Evolutionary conservation across 2,329 filamentous ascomycete genomes (phyloP), one percentile per base, ranked within the genome.

Genomic region (Penicillium sp.): DNA sequence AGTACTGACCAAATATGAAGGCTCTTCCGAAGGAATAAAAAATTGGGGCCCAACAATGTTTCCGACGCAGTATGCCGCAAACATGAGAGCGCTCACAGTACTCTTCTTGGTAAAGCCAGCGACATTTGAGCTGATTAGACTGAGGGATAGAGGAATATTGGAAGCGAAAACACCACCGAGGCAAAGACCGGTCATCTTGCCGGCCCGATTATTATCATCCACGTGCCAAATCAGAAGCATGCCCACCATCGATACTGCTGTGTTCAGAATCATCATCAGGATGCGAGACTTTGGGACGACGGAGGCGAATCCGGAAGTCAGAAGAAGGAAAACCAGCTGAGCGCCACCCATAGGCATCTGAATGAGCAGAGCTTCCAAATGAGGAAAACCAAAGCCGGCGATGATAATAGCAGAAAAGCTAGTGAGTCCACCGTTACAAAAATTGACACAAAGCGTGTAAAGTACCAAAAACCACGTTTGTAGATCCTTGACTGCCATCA

Each of bases 61-160:
- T 4, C 68, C 68, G 39, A 71, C 51, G 35, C 70, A 70, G 49
- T 70, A 70, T 4, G 67, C 80, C 0, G 77, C 76, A 51, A 83
- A 83, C 16, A 83, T 60, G 23, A 79, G 67, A 0, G 79, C 79
- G 2, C 72, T 69, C 4, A 70, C 66, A 0, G 65, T 65, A 40
- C 67, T 70, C 27, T 67, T 66, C 47, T 74, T 74, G 1, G 71
- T 73, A 46, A 73, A 70, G 0, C 70, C 70, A 4, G 70, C 69
- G 3, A 72, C 66, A 27, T 74, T 74, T 3, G 69, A 71, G 38
- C 61, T 70, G 43, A 71, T 68, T 7, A 71, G 49, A 57, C 67
- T 70, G 44, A 73, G 48, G 0, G 70, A 67, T 1, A 74, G 60
- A 1, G 71, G 70, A n/a, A 73, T 69, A 16, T 72, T 72, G 30